Evolutionary conservation across 768 basidiomycete species (phyloP).

Genomic region (Mycena venus): DNA sequence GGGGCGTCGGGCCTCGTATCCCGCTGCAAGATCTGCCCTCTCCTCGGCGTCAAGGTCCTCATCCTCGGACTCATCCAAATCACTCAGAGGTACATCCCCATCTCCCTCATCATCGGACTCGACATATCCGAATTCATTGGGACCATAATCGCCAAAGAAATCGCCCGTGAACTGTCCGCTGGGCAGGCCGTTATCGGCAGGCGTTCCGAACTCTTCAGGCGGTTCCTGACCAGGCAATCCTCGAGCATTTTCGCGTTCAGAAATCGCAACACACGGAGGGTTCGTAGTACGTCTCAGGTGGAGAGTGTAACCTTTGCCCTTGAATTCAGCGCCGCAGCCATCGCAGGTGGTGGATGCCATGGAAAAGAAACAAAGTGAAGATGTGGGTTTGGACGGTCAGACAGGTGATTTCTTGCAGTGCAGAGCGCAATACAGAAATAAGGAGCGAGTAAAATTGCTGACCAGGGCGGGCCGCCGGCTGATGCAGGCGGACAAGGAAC

Average conservation of each 20-base stretch:
- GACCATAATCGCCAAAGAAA: not conserved
- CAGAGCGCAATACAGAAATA: no score
- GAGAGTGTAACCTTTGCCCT: not conserved
- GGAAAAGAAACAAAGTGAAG: no score
- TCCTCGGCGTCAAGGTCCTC: not conserved
- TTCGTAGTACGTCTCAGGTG: not conserved
- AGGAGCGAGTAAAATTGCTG: no score
- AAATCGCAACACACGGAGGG: not conserved
- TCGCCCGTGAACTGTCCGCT: not conserved
- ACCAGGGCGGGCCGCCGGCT: no score
- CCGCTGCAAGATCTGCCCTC: not conserved
- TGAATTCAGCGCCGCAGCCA: not conserved
- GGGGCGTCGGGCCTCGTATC: constrained; percentile 38
- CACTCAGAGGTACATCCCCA: not conserved
- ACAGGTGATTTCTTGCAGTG: no score
- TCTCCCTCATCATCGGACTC: not conserved
- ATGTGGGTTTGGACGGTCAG: no score
- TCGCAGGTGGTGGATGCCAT: no score
- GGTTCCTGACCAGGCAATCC: not conserved
- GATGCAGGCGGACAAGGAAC: no score
- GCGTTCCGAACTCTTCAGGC: not conserved
- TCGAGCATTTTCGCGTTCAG: not conserved
- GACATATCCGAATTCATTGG: not conserved
- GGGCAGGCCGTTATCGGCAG: not conserved
- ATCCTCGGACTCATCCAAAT: not conserved